These are phyloP conservation scores for Puya raimondii DNA, from an alignment of 176 grass and related monocot genomes.

Conservation along the genomic window DNA sequence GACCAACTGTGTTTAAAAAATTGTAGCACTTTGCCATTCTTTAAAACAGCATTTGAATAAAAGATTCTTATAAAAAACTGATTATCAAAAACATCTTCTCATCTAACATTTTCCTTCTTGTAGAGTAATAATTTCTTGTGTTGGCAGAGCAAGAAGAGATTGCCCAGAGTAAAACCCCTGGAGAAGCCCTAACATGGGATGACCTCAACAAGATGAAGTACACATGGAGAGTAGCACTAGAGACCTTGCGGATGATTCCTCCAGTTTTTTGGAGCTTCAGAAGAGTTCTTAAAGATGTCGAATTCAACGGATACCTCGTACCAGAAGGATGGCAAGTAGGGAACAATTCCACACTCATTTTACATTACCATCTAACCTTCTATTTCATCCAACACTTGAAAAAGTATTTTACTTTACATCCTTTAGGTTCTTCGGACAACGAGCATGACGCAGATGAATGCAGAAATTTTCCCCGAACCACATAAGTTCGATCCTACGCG, in stretches of 20 bases:
- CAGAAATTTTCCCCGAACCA: slow-evolving; percentile 24
- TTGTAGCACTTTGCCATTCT: too few species aligned
- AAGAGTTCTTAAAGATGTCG: slow-evolving; percentile 17
- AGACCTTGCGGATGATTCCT: slow-evolving; percentile 34
- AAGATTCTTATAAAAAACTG: too few species aligned
- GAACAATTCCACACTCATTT: not conserved
- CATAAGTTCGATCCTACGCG: slow-evolving; percentile 24
- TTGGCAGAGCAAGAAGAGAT: slow-evolving; percentile 1
- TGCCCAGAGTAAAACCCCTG: not conserved
- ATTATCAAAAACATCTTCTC: not conserved
- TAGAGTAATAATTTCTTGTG: not conserved
- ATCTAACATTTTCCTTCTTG: not conserved
- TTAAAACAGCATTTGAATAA: too few species aligned
- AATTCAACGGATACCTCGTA: slow-evolving; percentile 22
- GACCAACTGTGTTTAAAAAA: too few species aligned
- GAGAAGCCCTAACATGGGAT: not conserved
- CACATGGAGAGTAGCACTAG: slow-evolving; percentile 29
- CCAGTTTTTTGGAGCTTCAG: slow-evolving; percentile 17
- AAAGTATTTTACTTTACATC: not conserved
- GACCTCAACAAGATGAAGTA: slow-evolving; percentile 19
- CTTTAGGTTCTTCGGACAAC: slow-evolving; percentile 5
- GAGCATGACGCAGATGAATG: slow-evolving; percentile 15
- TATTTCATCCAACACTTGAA: not conserved
- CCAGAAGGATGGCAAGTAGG: slow-evolving; percentile 28
- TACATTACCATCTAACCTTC: not conserved